Evolutionary conservation across 805 yeast species (phyloP), one percentile per base, ranked within the genome.

Genomic region (Clavispora fructus): DNA sequence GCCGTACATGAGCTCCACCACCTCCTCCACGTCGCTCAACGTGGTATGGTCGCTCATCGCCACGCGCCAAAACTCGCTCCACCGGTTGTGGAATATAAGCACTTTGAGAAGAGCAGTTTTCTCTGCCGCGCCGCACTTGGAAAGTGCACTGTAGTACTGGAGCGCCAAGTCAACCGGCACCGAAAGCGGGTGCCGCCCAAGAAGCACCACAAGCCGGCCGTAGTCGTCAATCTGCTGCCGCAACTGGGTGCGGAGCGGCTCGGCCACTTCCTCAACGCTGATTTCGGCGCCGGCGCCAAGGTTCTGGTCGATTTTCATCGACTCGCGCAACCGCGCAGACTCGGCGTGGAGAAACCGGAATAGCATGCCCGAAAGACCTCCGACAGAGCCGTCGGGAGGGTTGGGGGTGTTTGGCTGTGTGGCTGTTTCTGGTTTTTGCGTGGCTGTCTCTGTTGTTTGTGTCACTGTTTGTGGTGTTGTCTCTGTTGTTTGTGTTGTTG

Each of bases 1-100:
- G 4, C 46, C 39, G n/a, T 56, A 48, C 9, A 67, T 53, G 23
- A 59, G 46, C 13, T 65, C 73, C 28, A 68, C 52, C 33, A 63
- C 53, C 13, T 69, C 74, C 46, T 71, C 75, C 19, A 70, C 52
- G 42, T 70, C 76, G 16, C 57, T 58, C 14, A 71, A 55, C 14
- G 68, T 57, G 17, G 62, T 54, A 10, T 60, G 53, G 12, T 61
- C 60, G 27, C 55, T 57, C 2, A 65, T 35, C 31, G 61, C 53
- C 11, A 63, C 44, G 9, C 49, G 47, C 75, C 75, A 71, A 41
- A 66, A 58, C 12, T 50, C 53, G 7, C 47, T 51, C 58, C 60
- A 71, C 35, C 54, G 54, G 39, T 59, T 57, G 51, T 69, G 72
- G 42, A 54, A 67, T n/a, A 63, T 47, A 23, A 71, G 53, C 26